These are phyloP conservation scores for Imleria badia DNA, from an alignment of 768 basidiomycete genomes.

Conservation along the genomic window DNA sequence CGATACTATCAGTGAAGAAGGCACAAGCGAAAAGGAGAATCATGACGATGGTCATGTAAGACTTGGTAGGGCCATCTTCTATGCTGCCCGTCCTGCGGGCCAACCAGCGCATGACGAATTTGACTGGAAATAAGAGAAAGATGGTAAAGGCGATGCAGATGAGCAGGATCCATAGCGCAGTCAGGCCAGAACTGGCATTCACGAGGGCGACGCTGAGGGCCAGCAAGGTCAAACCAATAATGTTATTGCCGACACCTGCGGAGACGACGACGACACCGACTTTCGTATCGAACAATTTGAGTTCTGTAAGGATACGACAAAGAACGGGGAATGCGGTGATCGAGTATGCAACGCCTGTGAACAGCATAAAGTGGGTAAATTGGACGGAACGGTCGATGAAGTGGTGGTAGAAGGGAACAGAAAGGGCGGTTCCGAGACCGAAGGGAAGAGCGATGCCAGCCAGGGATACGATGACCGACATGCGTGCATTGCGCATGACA, in stretches of 20 bases:
- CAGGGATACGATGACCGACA: conserved; percentile 67
- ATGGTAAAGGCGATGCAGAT: conserved; percentile 78
- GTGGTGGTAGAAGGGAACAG: conserved; percentile 48
- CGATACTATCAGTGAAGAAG: conserved; percentile 93
- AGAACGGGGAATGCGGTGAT: conserved; percentile 87
- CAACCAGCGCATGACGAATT: conserved; percentile 62
- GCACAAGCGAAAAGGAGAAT: conserved; percentile 80
- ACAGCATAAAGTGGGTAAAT: conserved; percentile 92
- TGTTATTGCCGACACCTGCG: conserved; percentile 88
- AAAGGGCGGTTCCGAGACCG: conserved; percentile 72
- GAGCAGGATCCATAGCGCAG: conserved; percentile 84
- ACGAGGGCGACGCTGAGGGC: conserved; percentile 92
- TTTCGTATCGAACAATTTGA: conserved; percentile 86
- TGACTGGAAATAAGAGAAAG: conserved; percentile 69
- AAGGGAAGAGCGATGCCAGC: conserved; percentile 90
- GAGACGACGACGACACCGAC: conserved; percentile 93
- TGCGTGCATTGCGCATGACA: conserved; percentile 73
- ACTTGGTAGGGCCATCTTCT: conserved; percentile 80
- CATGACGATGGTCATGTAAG: conserved; percentile 86
- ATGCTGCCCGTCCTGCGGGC: conserved; percentile 76
- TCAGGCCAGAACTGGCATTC: conserved; percentile 79
- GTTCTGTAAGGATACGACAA: conserved; percentile 85
- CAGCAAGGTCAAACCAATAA: conserved; percentile 84
- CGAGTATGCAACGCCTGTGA: conserved; percentile 87
- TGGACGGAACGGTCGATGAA: conserved; percentile 68